phyloP scores from a whole-genome alignment of 805 yeast species.

The Lachancea nothofagi region DNA sequence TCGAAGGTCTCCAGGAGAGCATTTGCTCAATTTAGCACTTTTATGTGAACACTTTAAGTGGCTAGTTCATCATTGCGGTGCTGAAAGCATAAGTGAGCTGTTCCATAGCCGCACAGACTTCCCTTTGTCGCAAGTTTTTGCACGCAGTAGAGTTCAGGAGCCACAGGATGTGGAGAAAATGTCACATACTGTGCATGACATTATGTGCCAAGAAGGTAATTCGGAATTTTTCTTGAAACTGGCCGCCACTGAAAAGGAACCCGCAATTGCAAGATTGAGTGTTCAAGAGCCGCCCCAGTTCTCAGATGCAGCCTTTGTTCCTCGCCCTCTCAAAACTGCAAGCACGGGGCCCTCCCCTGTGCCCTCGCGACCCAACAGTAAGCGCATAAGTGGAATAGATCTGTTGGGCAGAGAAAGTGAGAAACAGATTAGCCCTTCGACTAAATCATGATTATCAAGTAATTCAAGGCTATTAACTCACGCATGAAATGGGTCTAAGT shows the following conservation, averaged over 20 bases:
- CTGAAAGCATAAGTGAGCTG: background rate
- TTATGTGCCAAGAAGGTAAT: constrained; percentile 2
- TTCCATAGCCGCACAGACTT: constrained; percentile 3
- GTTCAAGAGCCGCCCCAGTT: background rate
- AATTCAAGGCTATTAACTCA: background rate
- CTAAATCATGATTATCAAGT: too few relatives aligned
- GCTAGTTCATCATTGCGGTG: constrained; percentile 2
- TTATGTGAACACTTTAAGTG: constrained; percentile 8
- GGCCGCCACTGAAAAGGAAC: background rate
- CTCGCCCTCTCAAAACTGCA: constrained; percentile 22
- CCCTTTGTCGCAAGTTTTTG: constrained; percentile 10
- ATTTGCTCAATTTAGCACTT: constrained; percentile 1
- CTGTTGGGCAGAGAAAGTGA: constrained; percentile 6
- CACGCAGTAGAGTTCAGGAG: constrained; percentile 3
- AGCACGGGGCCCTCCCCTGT: constrained; percentile 9
- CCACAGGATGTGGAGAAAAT: constrained; percentile 3
- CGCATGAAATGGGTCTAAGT: too few relatives aligned
- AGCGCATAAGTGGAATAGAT: constrained; percentile 12
- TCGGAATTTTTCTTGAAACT: background rate
- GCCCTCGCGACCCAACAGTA: constrained; percentile 5
- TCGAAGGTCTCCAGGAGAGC: background rate
- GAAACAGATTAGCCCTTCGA: background rate
- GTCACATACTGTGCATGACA: background rate
- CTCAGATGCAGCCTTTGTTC: constrained; percentile 14
- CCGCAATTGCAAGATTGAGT: background rate